A percentile compares a stretch with the other conserved stretches of the same genome.
Evolutionary conservation across 2,329 filamentous ascomycete species (phyloP).

Genomic region (Beauveria scarabaeidicola): DNA sequence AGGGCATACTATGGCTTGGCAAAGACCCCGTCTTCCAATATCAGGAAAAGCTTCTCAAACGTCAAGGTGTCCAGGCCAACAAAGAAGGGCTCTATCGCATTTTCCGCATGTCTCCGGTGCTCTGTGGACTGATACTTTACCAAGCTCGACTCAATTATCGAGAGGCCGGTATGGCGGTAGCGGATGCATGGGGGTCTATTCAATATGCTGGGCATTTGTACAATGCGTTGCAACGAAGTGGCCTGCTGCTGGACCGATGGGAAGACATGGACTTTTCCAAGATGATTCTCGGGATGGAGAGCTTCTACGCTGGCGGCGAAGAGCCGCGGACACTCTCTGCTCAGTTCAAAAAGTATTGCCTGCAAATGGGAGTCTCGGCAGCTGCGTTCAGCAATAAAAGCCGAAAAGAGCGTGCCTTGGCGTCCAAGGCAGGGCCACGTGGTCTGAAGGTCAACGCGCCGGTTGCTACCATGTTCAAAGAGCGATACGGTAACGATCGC

Average conservation of each 20-base stretch:
- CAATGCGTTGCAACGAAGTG: not conserved
- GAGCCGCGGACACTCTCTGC: not conserved
- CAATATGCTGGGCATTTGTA: not conserved
- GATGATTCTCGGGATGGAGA: not conserved
- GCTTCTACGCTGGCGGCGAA: not conserved
- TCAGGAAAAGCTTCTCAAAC: not conserved
- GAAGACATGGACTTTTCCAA: not conserved
- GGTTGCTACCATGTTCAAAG: not conserved
- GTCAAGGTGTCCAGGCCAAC: not conserved
- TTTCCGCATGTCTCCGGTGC: not conserved
- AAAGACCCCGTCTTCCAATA: not conserved
- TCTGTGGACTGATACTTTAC: not conserved
- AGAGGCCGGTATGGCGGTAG: not conserved
- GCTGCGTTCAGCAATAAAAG: not conserved
- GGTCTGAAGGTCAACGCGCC: not conserved
- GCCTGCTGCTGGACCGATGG: not conserved
- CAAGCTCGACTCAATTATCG: not conserved
- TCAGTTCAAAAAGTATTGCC: not conserved
- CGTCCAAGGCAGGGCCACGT: not conserved
- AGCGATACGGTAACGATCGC: not conserved
- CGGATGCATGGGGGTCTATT: not conserved
- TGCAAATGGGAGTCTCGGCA: constrained; percentile 1
- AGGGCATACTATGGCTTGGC: not conserved
- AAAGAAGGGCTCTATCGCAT: not conserved
- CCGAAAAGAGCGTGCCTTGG: not conserved